These are phyloP conservation scores for Hymenoscyphus scutula DNA, from an alignment of 2,329 filamentous ascomycete species.

Conservation along the genomic window DNA sequence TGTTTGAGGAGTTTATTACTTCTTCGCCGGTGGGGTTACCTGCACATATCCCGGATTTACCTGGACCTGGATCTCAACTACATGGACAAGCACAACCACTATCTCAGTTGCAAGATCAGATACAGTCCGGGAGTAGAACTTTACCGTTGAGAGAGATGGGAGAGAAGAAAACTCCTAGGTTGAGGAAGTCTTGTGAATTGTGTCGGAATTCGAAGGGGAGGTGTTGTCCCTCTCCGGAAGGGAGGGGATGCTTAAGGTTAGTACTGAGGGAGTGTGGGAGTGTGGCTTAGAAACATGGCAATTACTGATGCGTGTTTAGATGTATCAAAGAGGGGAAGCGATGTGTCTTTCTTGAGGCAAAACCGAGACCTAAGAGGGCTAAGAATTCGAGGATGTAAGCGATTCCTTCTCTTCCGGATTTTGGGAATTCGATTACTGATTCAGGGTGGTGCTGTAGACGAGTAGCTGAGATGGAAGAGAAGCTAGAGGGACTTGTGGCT, in stretches of 20 bases:
- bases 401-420: neutral
- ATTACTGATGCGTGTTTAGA: conserved; percentile 5
- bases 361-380: conserved; percentile 47
- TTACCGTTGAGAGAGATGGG: neutral
- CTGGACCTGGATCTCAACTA: neutral
- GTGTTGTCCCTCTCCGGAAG: conserved; percentile 48
- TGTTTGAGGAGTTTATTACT: neutral
- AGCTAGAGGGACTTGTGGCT: conserved; percentile 29
- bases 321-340: conserved; percentile 21
- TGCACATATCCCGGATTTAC: neutral
- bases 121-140: neutral
- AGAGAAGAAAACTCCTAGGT: conserved; percentile 9
- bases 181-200: conserved; percentile 46
- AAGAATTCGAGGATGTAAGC: conserved; percentile 45
- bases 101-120: neutral
- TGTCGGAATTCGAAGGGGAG: conserved; percentile 54
- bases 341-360: conserved; percentile 49
- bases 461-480: conserved; percentile 38
- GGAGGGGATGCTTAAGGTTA: conserved; percentile 52
- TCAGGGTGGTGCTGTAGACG: conserved; percentile 20
- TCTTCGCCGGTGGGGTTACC: neutral
- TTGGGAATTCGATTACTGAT: neutral
- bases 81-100: neutral
- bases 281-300: conserved; percentile 32
- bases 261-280: conserved; percentile 30